Percentiles rank a stretch among this genome's conserved stretches.
phyloP scores from a whole-genome alignment of 164 flowering plant species.

The Dillenia suffruticosa region DNA sequence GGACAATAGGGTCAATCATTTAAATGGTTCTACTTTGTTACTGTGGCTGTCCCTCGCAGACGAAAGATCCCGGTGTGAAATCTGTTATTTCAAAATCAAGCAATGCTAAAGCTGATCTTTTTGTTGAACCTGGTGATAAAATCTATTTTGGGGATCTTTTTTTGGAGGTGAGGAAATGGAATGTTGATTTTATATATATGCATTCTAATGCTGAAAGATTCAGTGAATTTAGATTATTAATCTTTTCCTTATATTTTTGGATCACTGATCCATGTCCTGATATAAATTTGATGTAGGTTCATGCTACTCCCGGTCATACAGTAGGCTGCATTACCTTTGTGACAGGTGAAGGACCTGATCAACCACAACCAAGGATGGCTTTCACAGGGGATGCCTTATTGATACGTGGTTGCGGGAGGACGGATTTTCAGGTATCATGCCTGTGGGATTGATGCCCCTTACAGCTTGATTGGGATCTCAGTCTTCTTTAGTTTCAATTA shows the following conservation, averaged over 20 bases:
- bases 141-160: constrained; percentile 68
- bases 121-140: constrained; percentile 67
- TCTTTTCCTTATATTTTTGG: not conserved
- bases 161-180: constrained; percentile 56
- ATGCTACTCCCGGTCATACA: constrained; percentile 96
- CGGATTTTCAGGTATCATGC: constrained; percentile 78
- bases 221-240: not conserved
- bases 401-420: constrained; percentile 96
- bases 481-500: too few relatives aligned
- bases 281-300: constrained; percentile 48
- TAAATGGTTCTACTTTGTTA: not conserved
- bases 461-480: too few relatives aligned
- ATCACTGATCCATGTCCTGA: not conserved
- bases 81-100: constrained; percentile 87
- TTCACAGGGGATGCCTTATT: constrained; percentile 92
- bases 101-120: constrained; percentile 67
- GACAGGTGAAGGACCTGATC: constrained; percentile 82
- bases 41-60: constrained; percentile 30
- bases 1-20: too few relatives aligned
- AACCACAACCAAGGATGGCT: constrained; percentile 90
- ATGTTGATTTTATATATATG: not conserved
- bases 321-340: constrained; percentile 93
- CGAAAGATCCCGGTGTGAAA: constrained; percentile 61
- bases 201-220: not conserved
- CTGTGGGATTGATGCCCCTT: too few relatives aligned